A percentile compares a stretch with the other conserved stretches of the same genome.
phyloP scores from a whole-genome alignment of 495 filamentous ascomycete genomes.

The Aspergillus mulundensis region DNA sequence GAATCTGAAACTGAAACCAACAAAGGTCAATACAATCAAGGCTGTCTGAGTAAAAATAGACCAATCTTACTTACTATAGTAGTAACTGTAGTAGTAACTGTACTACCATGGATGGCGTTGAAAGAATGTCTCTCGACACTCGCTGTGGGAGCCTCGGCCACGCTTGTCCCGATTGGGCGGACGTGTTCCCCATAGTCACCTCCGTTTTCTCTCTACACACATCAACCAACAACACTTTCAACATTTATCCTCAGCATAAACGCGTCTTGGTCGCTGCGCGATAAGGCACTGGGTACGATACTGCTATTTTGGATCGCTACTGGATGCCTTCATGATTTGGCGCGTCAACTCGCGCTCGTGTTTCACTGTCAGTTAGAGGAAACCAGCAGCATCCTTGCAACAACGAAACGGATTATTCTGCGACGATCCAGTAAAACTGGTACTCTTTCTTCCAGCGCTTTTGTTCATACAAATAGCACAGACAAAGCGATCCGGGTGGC shows the following conservation, averaged over 20 bases:
- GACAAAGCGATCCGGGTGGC: constrained; percentile 9
- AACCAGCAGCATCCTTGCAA: constrained; percentile 1
- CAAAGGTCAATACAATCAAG: not conserved
- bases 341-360: constrained; percentile 6
- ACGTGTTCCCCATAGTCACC: constrained; percentile 6
- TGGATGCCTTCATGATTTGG: constrained; percentile 1
- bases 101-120: not conserved
- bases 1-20: not conserved
- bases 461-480: constrained; percentile 1
- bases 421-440: not conserved
- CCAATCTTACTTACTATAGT: not conserved
- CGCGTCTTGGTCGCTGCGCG: not conserved
- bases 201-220: not conserved
- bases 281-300: not conserved
- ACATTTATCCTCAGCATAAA: not conserved
- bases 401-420: not conserved
- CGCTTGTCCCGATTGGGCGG: constrained; percentile 10
- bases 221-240: not conserved
- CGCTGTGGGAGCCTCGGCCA: not conserved
- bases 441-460: not conserved
- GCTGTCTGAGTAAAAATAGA: constrained; percentile 6
- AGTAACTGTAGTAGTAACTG: not conserved
- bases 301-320: not conserved
- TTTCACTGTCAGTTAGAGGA: not conserved
- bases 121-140: not conserved